Evolutionary conservation across 2,329 filamentous ascomycete species (phyloP), one percentile per base, ranked within the genome.

Genomic region (Neoarthrinium moseri): DNA sequence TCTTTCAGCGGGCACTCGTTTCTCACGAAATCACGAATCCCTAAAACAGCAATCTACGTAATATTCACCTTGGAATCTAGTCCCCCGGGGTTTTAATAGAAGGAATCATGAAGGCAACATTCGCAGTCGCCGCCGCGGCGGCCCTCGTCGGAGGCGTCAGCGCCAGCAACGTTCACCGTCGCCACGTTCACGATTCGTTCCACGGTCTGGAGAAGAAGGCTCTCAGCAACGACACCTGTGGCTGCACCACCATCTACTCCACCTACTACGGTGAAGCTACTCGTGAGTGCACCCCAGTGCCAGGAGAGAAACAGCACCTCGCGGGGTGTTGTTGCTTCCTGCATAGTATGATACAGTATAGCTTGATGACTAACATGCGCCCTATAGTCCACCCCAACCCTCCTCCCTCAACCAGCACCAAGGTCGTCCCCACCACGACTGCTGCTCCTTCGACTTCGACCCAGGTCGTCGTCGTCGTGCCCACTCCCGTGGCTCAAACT

Each of bases 1-100:
- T 89, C 88, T 69, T 90, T 91, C 73, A 91, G 87, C 87, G 87
- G 87, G 81, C 85, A 83, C 75, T 88, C 84, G 71, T 87, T 86
- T 86, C 48, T 55, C 56, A 56, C 57, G 49, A 49, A 38, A 37
- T 34, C 10, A 44, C 41, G 30, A 34, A 11, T 7, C 18, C 49
- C 48, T 58, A 54, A 56, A 56, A 63, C 63, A 57, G 58, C 65
- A 54, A 56, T 58, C 47, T 45, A 48, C 34, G 30, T 36, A 46
- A 50, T 51, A 56, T 37, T 51, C 57, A 44, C 53, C 39, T 23
- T 23, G 23, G 37, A 40, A 40, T 44, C 41, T 34, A 27, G 11
- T 35, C 20, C 27, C 30, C 32, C 17, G 30, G 29, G 13, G 22
- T 17, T 36, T 50, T 49, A 49, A 56, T 46, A 35, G 15, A 48